Conservation (phyloP, 169 alveolate genomes). For the Plasmodium ovale region DNA sequence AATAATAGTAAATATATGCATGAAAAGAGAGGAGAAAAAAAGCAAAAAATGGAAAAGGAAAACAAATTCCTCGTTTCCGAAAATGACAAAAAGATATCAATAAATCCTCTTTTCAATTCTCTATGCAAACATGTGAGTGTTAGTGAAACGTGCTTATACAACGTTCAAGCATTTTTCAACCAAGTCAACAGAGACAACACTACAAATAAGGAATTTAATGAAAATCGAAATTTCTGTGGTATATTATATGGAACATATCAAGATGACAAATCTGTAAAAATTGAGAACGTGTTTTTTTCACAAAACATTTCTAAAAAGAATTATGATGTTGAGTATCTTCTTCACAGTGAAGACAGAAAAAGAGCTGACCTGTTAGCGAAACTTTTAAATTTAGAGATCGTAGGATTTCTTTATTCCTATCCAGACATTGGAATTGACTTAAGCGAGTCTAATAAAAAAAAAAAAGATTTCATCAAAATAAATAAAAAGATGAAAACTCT, state of each 20-base stretch:
- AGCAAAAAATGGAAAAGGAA: slow-evolving; percentile 17
- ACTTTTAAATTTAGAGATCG: slow-evolving; percentile 49
- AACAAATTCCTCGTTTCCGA: slow-evolving; percentile 53
- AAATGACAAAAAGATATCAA: slow-evolving; percentile 46
- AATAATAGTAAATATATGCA: neutral
- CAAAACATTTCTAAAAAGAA: slow-evolving; percentile 2
- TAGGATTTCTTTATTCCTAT: slow-evolving; percentile 66
- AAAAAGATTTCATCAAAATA: slow-evolving; percentile 32
- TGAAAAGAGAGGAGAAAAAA: slow-evolving; percentile 1
- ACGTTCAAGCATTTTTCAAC: slow-evolving; percentile 56
- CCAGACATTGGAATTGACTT: slow-evolving; percentile 70
- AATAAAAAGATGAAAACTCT: slow-evolving; percentile 59
- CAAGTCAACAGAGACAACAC: slow-evolving; percentile 17
- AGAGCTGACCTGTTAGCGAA: slow-evolving; percentile 58
- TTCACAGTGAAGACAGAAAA: slow-evolving; percentile 68
- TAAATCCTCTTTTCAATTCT: slow-evolving; percentile 48
- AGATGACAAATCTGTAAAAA: slow-evolving; percentile 26
- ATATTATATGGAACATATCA: slow-evolving; percentile 63
- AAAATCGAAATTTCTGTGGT: slow-evolving; percentile 47
- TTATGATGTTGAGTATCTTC: slow-evolving; percentile 46
- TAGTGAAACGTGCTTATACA: slow-evolving; percentile 73
- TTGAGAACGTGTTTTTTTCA: slow-evolving; percentile 70
- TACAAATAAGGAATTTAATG: slow-evolving; percentile 1
- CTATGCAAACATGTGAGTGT: slow-evolving; percentile 66
- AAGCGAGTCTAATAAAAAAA: slow-evolving; percentile 35